These are phyloP conservation scores for Theobroma grandiflorum DNA, from an alignment of 441 rosid genomes.

Conservation along the genomic window DNA sequence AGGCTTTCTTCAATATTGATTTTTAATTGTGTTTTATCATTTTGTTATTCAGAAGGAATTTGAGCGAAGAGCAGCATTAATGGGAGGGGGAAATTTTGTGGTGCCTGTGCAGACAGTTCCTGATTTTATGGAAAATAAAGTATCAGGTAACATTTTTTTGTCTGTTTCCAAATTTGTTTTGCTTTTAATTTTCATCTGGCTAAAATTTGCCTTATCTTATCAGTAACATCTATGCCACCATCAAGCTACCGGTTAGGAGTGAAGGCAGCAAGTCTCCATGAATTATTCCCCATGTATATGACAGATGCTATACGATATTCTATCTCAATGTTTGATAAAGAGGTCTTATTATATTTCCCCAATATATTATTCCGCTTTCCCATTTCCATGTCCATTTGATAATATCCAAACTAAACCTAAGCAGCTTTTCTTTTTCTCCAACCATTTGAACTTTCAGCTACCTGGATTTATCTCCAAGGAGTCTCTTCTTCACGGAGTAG, in stretches of 20 bases:
- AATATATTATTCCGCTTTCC: neutral
- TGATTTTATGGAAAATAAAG: conserved; percentile 76
- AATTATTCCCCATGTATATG: conserved; percentile 70
- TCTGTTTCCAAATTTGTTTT: conserved; percentile 4
- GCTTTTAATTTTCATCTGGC: conserved; percentile 21
- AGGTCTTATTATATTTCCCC: conserved; percentile 48
- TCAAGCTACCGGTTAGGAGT: conserved; percentile 95
- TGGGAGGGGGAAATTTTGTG: conserved; percentile 88
- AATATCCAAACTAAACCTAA: conserved; percentile 5
- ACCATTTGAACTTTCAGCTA: conserved; percentile 57
- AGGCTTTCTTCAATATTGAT: neutral
- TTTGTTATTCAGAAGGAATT: conserved; percentile 72
- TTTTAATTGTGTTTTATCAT: conserved; percentile 23
- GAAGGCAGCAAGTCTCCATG: conserved; percentile 81
- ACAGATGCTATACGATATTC: conserved; percentile 80
- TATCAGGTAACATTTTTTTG: conserved; percentile 56
- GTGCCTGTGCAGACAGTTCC: conserved; percentile 88
- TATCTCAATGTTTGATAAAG: conserved; percentile 75
- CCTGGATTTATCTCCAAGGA: conserved; percentile 87
- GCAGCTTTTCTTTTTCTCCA: conserved; percentile 11
- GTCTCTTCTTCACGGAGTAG: conserved; percentile 95
- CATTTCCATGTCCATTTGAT: neutral
- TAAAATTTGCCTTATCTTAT: conserved; percentile 38
- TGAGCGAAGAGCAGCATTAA: conserved; percentile 80
- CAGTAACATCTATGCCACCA: conserved; percentile 73